Evolutionary conservation across 2,329 filamentous ascomycete genomes (phyloP), one percentile per base, ranked within the genome.

Genomic region (Zymoseptoria brevis): DNA sequence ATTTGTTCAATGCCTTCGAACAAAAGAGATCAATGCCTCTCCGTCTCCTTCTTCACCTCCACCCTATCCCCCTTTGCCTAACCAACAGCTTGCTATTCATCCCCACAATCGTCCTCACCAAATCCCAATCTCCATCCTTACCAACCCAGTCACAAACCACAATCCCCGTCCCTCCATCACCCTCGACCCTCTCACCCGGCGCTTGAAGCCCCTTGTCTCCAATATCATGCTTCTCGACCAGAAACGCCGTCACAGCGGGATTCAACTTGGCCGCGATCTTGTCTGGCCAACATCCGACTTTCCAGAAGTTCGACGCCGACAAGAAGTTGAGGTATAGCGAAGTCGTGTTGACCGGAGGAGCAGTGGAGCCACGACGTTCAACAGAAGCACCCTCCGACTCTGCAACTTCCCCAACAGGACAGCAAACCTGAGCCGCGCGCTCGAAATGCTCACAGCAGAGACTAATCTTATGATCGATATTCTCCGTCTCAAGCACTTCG

Each of bases 111-210:
- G 89, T 89, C 64, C 87, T 83, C 41, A 95, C 84, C 57, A 97
- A 75, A 76, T 96, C 91, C 93, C 93, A 99, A 75, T 97, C 88
- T 0, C 87, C 91, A 62, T 86, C 81, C 61, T 86, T 79, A 2
- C 94, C 94, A 55, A 96, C 92, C 89, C 89, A 96, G 74, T 99
- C 94, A 62, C 88, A 94, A 24, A 97, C 87, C 51, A 97, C 86
- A 60, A 97, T 85, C 3, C 94, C 94, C 1, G 92, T 95, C 5
- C 85, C 82, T 26, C 88, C 91, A 63, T 73, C 70, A 50, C 70
- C 73, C 30, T 65, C 60, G 8, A 70, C 57, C 62, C 59, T 59
- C 53, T 67, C 62, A 58, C 69, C 64, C 62, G 64, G 58, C 9
- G 57, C 68, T 19, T 69, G 64, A 4, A 66, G 48, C 7, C 63